Base-by-base conservation (phyloP, 2,329 filamentous ascomycete species). In the Neurospora sp. region DNA sequence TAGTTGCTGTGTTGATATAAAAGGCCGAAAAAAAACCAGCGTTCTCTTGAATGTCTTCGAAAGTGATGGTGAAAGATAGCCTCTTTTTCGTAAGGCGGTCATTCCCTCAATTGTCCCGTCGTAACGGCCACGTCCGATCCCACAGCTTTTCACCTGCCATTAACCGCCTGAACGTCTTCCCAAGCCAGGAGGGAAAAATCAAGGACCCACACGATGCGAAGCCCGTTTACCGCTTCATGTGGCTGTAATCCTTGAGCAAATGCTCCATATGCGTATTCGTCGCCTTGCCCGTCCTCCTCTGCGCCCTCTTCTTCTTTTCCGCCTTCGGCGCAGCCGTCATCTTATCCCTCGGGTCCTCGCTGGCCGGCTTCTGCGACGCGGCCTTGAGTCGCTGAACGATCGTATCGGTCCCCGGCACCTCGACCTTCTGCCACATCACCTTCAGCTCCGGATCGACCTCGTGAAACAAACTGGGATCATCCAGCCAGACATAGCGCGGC, bases 181-280 rank as follows among this genome's bases (percentile, higher is more conserved):
- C 23, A 17, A 33, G 6, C 52, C 67, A 37, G 6, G 28, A 19
- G 12, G 5, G 1, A 52, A 12, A 46, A 23, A 62, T 17, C 41
- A 57, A 17, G 46, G 12, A 28, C 19, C 23, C 19, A 57, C 17
- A 41, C 15, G 8, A 23, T 46, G 43, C 37, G 15, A 57, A 70
- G 65, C 12, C 41, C 36, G 36, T 40, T 79, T 75, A 84, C 70
- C 82, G 77, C 75, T 83, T 81, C 74, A 83, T 77, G 68, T 82
- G 79, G 72, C 83, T 85, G 77, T 84, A 94, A 78, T 95, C 92
- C 81, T 93, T 90, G 77, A 97, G 84, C 71, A 97, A 86, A 73
- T 90, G 88, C 74, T 86, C 85, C 93, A 97, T 96, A 79, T 97
- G 93, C 37, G 88, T 89, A 78, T 97, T 97, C 36, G 92, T 96